Evolutionary conservation across 2,329 filamentous ascomycete species (phyloP).

Genomic region (Plenodomus tracheiphilus): DNA sequence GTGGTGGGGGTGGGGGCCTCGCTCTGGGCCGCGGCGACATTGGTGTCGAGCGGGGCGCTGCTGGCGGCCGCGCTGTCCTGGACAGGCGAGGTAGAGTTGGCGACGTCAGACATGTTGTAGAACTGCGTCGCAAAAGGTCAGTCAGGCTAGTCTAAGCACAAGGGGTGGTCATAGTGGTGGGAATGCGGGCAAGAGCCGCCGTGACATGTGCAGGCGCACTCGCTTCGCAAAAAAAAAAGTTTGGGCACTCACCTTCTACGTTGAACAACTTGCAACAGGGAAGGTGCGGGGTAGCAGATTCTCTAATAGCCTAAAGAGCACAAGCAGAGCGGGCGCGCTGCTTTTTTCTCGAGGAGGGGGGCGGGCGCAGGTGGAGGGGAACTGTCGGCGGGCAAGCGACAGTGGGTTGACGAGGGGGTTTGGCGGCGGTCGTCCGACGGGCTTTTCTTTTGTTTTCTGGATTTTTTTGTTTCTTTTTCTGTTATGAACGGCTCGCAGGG

Average conservation of each 20-base stretch:
- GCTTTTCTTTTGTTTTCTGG: slow-evolving; percentile 43
- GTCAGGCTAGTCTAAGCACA: too few species aligned
- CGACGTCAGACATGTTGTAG: slow-evolving; percentile 48
- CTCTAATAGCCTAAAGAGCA: slow-evolving; percentile 17
- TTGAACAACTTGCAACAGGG: slow-evolving; percentile 27
- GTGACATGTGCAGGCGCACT: slow-evolving; percentile 33
- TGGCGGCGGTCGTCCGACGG: slow-evolving; percentile 34
- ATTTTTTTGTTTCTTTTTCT: slow-evolving; percentile 47
- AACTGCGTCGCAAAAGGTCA: slow-evolving; percentile 28
- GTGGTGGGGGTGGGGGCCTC: slow-evolving; percentile 73
- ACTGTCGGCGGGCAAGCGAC: slow-evolving; percentile 35
- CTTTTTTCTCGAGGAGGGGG: slow-evolving; percentile 23
- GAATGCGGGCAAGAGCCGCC: slow-evolving; percentile 36
- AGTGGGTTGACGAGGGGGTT: slow-evolving; percentile 25
- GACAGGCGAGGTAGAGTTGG: slow-evolving; percentile 56
- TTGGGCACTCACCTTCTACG: slow-evolving; percentile 30
- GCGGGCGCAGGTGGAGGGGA: slow-evolving; percentile 21
- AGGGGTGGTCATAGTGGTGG: slow-evolving; percentile 12
- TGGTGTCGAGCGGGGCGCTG: slow-evolving; percentile 71
- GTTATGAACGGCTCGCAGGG: slow-evolving; percentile 40
- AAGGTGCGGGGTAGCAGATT: slow-evolving; percentile 21
- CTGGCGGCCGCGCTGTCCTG: slow-evolving; percentile 74
- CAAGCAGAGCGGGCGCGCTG: slow-evolving; percentile 24
- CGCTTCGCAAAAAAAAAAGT: slow-evolving; percentile 39
- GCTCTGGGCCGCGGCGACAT: slow-evolving; percentile 65